Evolutionary conservation across 164 flowering plant species (phyloP), one percentile per base, ranked within the genome.

Genomic region (Vitis rupestris): DNA sequence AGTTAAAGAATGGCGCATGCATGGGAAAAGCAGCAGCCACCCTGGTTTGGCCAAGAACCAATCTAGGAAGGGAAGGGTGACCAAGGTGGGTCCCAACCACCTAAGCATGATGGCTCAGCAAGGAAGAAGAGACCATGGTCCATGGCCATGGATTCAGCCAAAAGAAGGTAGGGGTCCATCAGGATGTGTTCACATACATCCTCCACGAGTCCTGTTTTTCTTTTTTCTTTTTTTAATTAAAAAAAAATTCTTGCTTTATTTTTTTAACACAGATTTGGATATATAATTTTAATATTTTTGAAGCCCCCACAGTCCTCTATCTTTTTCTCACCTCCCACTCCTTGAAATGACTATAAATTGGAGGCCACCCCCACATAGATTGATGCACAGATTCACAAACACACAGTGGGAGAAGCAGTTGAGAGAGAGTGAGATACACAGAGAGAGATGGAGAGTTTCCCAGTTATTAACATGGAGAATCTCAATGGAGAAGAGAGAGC

Each of bases 401-500:
- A 59, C 58, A 55, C 56, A 48, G 11, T 31, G 15, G 15, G 61
- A 44, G 63, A 29, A 50, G 9, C 50, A 61, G 23, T 49, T 9
- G 55, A 72, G 64, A 55, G 66, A 70, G 65, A 54, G n/a, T 64
- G 56, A 44, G 64, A 49, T 58, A 58, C 55, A 68, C 61, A 71
- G 63, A 67, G 52, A 65, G 64, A 67, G 54, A 85, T 84, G 93
- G 88, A 74, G 70, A 64, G 47, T 30, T 90, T 92, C 81, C 97
- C 97, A 44, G 78, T 92, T 5, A 77, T 92, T 65, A 83, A 84
- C 87, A 67, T 92, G 88, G 80, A 83, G 66, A 86, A 86, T 44
- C 83, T 92, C 31, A 77, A 85, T 68, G 88, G 91, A 47, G 89
- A 83, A 47, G 82, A 81, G 76, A 86, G 92, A 76, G 79, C 64